phyloP scores from a whole-genome alignment of 2,329 filamentous ascomycete species.

The Colletotrichum destructivum region DNA sequence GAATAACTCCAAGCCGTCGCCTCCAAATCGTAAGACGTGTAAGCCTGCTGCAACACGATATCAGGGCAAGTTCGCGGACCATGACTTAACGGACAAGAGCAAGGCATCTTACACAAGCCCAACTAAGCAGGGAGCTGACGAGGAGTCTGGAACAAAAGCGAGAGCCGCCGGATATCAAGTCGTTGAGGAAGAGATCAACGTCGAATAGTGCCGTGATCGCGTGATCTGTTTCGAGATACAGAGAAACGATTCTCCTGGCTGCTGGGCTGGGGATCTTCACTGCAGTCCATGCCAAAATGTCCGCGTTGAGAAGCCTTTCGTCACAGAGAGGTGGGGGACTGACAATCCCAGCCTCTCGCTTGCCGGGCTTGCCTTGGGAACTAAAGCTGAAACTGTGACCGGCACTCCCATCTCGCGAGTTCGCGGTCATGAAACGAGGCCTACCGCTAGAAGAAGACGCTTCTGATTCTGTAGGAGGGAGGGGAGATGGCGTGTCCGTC shows the following conservation, averaged over 20 bases:
- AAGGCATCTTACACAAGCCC: slow-evolving; percentile 23
- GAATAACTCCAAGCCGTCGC: slow-evolving; percentile 6
- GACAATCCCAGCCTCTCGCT: background rate
- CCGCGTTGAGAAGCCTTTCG: slow-evolving; percentile 23
- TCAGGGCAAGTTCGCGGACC: background rate
- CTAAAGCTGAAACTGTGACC: background rate
- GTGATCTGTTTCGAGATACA: slow-evolving; percentile 51
- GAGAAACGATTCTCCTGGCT: slow-evolving; percentile 42
- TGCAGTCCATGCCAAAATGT: slow-evolving; percentile 13
- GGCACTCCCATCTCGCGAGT: slow-evolving; percentile 2
- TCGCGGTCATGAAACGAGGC: background rate
- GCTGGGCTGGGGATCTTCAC: background rate
- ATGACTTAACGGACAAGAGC: background rate
- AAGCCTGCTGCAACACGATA: slow-evolving; percentile 17
- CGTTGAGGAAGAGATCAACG: slow-evolving; percentile 47
- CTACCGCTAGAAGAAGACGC: background rate
- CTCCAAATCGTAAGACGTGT: slow-evolving; percentile 11
- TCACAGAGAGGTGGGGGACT: slow-evolving; percentile 14
- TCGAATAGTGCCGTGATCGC: slow-evolving; percentile 50
- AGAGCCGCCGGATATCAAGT: slow-evolving; percentile 44
- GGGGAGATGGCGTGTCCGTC: slow-evolving; percentile 2
- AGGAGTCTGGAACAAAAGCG: slow-evolving; percentile 50
- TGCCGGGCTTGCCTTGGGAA: background rate
- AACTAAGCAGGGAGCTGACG: slow-evolving; percentile 41
- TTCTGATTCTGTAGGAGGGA: slow-evolving; percentile 5